Evolutionary conservation across 2,329 filamentous ascomycete genomes (phyloP), one percentile per base, ranked within the genome.

Genomic region (Dactylellina parvicollis): DNA sequence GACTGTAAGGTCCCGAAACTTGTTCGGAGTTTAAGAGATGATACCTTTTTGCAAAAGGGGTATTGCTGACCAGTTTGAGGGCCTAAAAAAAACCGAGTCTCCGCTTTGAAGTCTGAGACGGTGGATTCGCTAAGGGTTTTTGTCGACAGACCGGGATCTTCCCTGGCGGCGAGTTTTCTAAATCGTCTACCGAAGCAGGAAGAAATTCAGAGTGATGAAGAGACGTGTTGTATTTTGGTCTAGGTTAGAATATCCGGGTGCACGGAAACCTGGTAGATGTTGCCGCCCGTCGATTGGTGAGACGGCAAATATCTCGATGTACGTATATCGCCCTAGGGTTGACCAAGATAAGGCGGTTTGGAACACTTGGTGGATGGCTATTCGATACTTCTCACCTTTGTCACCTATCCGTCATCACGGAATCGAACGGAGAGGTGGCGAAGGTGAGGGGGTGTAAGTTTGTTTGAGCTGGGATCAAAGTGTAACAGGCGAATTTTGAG

Each of bases 1-100:
- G 64, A 61, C 55, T 47, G 55, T 69, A 46, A 60, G 47, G 47
- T 55, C 46, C 64, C 55, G 62, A 59, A 67, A 67, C 62, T 67
- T 59, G 52, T 50, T 59, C 52, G 54, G 34, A 36, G 57, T 59
- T 65, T 57, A n/a, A n/a, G 52, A 60, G 55, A 69, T 69, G 49
- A 46, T 47, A 69, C 42, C 36, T 54, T 67, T 54, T 55, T 44
- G 18, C 38, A 36, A 54, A 60, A 61, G 55, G 64, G 64, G 55
- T 38, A 16, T 22, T n/a, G 26, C 30, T 30, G 38, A 16, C 5
- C 38, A n/a, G 5, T 16, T n/a, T 42, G 55, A 54, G 24, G 46
- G 40, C 56, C 47, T 62, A 62, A 40, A 22, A 18, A 49, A 42
- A 47, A 49, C 44, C 54, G 47, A 54, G 40, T 69, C 50, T 62